A percentile compares a stretch with the other conserved stretches of the same genome.
phyloP scores from a whole-genome alignment of 805 yeast species.

The Schizosaccharomyces lindneri region DNA sequence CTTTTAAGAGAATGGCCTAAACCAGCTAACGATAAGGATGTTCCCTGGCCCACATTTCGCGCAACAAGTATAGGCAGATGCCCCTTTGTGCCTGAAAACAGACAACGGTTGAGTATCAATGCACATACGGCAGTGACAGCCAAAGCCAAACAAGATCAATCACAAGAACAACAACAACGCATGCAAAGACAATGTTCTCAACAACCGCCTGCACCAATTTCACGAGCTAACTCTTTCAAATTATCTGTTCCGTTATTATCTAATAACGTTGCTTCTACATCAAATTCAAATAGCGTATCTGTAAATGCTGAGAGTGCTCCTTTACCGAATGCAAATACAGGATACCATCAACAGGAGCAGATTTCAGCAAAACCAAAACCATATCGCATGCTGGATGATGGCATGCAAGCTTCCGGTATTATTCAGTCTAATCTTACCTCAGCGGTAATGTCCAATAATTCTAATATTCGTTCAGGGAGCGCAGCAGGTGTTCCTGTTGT shows the following conservation, averaged over 20 bases:
- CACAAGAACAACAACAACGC: background rate
- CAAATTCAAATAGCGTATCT: too few species aligned
- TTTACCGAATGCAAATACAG: background rate
- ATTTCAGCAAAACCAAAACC: background rate
- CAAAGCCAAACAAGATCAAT: background rate
- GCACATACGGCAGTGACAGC: background rate
- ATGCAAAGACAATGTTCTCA: too few species aligned
- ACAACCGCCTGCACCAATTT: too few species aligned
- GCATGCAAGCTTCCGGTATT: background rate
- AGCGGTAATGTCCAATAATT: background rate
- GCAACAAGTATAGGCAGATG: conserved; percentile 2
- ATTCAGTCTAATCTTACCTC: background rate
- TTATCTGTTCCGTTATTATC: too few species aligned
- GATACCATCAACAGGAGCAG: background rate
- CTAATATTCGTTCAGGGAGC: background rate
- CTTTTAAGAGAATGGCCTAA: conserved; percentile 58
- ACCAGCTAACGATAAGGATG: conserved; percentile 6
- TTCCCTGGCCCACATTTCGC: conserved; percentile 2
- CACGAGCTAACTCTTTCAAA: too few species aligned
- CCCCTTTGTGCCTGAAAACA: conserved; percentile 1
- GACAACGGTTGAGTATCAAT: background rate
- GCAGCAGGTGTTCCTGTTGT: background rate
- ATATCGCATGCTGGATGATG: background rate
- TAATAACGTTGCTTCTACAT: too few species aligned
- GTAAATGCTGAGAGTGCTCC: background rate